phyloP scores from a whole-genome alignment of 2,329 filamentous ascomycete species.

The Geosmithia putterillii region DNA sequence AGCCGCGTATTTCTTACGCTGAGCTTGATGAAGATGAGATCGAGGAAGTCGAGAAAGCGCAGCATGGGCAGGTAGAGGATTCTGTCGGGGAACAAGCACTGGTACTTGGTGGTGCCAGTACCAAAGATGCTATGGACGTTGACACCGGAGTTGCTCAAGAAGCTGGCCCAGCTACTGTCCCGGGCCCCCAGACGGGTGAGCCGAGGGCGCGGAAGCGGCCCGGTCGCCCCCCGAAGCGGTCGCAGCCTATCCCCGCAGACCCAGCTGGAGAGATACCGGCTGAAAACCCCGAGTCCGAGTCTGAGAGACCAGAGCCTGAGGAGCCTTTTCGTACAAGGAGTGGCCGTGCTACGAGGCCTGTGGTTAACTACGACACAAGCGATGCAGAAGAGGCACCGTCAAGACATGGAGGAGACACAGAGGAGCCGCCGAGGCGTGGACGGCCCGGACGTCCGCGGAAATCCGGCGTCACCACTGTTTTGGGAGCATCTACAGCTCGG shows the following conservation, averaged over 20 bases:
- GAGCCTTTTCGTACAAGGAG: slow-evolving; percentile 8
- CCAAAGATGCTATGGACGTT: slow-evolving; percentile 6
- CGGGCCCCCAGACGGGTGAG: neutral
- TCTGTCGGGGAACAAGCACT: slow-evolving; percentile 1
- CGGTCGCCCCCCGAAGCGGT: slow-evolving; percentile 5
- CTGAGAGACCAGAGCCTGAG: neutral
- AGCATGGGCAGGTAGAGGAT: neutral
- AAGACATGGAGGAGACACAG: neutral
- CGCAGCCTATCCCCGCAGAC: neutral
- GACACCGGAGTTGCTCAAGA: neutral
- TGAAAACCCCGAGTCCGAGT: neutral
- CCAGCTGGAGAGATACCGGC: neutral
- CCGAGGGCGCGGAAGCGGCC: neutral
- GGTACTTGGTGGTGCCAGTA: too few relatives aligned
- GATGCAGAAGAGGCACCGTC: slow-evolving; percentile 6
- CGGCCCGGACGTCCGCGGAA: slow-evolving; percentile 14
- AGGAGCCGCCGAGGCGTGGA: slow-evolving; percentile 2
- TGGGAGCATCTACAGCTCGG: slow-evolving; percentile 5
- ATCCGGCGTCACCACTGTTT: slow-evolving; percentile 12
- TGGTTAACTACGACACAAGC: slow-evolving; percentile 1
- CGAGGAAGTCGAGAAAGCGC: slow-evolving; percentile 2
- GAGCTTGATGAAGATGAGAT: slow-evolving; percentile 31
- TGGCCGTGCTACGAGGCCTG: slow-evolving; percentile 15
- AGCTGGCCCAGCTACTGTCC: neutral
- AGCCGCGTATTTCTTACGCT: slow-evolving; percentile 36